Evolutionary conservation across 2,329 filamentous ascomycete species (phyloP), one percentile per base, ranked within the genome.

Genomic region (Parastagonospora nodorum): DNA sequence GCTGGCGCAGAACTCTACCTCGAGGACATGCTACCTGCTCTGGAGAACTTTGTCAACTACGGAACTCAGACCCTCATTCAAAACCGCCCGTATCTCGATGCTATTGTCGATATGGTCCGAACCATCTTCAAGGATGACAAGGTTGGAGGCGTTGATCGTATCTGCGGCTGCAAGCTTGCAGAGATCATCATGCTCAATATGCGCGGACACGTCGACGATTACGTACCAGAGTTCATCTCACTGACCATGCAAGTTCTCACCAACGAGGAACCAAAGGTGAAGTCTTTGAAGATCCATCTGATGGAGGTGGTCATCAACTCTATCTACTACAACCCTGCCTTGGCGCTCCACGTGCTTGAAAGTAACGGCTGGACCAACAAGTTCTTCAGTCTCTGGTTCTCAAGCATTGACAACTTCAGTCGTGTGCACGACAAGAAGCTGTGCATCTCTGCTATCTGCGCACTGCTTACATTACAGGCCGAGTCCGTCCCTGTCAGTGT

Each of bases 251-350:
- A 78, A 40, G 87, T 92, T 32, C 82, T 99, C 33, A 85, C 80
- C 16, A 85, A 83, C 43, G 83, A 88, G 37, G 89, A 96, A 59
- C 80, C 90, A 44, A 92, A 92, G 76, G 87, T 95, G 63, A 97
- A 95, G 80, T 92, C 90, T 2, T 95, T 97, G 75, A 88, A 90
- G 66, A 92, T 97, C 47, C 93, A 99, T 73, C 78, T 99, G 38
- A 96, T 99, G 89, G 94, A 99, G 78, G 95, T 99, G 87, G 87
- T 99, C 51, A 96, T 99, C 80, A 97, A 97, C 75, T 87, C 90
- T 48, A 92, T 97, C 66, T 96, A 97, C 81, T 99, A 99, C 81
- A 97, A 96, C 78, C 92, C 94, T 1, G 77, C 88, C 38, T 81
- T 97, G 52, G 84, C 92, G 19, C 83, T 99, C 16, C 88, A 92